Conservation (phyloP, 139 green algal species). For the Chlamydomonas eustigma region DNA sequence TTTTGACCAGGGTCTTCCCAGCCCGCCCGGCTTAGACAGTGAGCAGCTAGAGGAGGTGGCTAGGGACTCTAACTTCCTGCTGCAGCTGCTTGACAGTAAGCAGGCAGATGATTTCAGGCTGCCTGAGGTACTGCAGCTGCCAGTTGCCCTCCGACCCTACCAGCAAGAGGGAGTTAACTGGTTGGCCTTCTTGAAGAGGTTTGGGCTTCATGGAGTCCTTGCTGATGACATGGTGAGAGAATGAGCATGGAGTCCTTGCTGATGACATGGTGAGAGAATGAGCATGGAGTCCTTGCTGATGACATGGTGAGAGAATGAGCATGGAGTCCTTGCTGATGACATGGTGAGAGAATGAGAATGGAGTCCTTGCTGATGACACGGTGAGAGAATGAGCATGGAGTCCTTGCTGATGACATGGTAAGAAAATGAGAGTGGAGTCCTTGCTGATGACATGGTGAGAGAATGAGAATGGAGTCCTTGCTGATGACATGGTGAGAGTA, state of each 20-base stretch:
- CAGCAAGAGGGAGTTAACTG: conserved; percentile 96
- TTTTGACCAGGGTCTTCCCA: conserved; percentile 44
- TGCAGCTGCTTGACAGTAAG: conserved; percentile 86
- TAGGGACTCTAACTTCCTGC: conserved; percentile 74
- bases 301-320: too few relatives aligned
- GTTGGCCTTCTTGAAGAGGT: conserved; percentile 92
- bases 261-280: conserved; percentile 23
- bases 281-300: conserved; percentile 14
- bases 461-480: too few relatives aligned
- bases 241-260: not conserved
- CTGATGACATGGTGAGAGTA: too few relatives aligned
- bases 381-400: conserved; percentile 19
- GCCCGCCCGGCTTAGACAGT: conserved; percentile 58
- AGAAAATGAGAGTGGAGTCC: conserved; percentile 19
- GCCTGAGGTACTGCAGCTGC: conserved; percentile 37
- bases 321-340: too few relatives aligned
- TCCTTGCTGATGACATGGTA: conserved; percentile 16
- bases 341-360: too few relatives aligned
- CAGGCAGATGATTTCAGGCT: conserved; percentile 64
- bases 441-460: too few relatives aligned
- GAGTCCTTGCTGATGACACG: conserved; percentile 98
- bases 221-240: conserved; percentile 89
- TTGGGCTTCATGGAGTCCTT: conserved; percentile 91
- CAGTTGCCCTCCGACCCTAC: conserved; percentile 76
- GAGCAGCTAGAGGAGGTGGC: conserved; percentile 38